Evolutionary conservation across 1,284 basidiomycete genomes (phyloP), one percentile per base, ranked within the genome.

Genomic region (Chalciporus sp.): DNA sequence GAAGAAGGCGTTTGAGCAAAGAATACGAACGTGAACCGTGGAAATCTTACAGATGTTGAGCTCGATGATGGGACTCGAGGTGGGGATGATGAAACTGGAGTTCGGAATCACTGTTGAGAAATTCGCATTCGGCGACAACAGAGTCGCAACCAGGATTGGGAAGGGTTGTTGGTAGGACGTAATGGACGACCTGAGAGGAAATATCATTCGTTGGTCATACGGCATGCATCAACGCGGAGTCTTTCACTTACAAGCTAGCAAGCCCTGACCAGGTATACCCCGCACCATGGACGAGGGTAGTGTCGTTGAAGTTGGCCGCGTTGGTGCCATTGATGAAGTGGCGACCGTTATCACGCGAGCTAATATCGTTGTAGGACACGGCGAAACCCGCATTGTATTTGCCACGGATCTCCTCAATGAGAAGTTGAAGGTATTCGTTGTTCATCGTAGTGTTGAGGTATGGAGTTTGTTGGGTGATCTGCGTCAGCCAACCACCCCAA

Each of bases 11-110:
- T 33, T 16, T 17, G 47, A 48, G 37, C 8, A 35, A 47, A 39
- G 14, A 35, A 26, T 47, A 12, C n/a, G 27, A 10, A 11, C 16
- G 10, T 7, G 29, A 42, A 23, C 12, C 16, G n/a, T 37, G 17
- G 7, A 9, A 26, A 28, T 20, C 33, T 65, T 50, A 77, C 74
- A 76, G 40, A 69, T 60, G 44, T 70, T 76, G 56, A 76, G 68
- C 54, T 77, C 77, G 42, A 72, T 73, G 28, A 77, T 68, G 3
- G 73, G 72, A 49, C 72, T 73, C 8, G 66, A 71, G 14, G 76
- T 58, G 1, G 76, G 71, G 17, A 68, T 62, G 17, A 52, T 2
- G 28, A 60, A 52, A 6, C 58, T 62, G 39, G 47, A 35, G 11
- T 61, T 50, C 57, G 42, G 52, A 62, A 39, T 52, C 52, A 47